phyloP scores from a whole-genome alignment of 176 grass and related monocot species.

The Rhynchospora pubera region DNA sequence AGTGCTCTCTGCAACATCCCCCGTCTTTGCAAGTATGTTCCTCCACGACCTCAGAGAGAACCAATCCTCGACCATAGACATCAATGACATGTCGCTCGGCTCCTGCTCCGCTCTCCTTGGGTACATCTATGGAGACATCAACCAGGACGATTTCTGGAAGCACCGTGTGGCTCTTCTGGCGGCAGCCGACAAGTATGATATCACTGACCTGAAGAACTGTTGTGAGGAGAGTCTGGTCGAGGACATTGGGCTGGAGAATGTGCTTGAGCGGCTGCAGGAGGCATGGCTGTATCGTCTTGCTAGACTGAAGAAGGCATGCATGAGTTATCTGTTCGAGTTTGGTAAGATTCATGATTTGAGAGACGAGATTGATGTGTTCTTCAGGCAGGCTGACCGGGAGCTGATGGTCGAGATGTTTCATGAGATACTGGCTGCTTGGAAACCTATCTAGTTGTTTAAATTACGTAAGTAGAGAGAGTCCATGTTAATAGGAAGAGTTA shows the following conservation, averaged over 20 bases:
- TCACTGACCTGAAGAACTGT: constrained; percentile 54
- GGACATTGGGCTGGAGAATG: constrained; percentile 60
- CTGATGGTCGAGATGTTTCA: constrained; percentile 90
- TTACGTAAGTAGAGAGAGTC: background rate
- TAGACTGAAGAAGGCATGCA: constrained; percentile 79
- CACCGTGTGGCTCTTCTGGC: constrained; percentile 55
- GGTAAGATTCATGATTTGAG: constrained; percentile 77
- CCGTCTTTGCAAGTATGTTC: constrained; percentile 87
- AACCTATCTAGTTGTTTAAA: constrained; percentile 33
- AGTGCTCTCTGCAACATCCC: constrained; percentile 48
- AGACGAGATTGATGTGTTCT: constrained; percentile 70
- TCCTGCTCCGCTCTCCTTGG: constrained; percentile 53
- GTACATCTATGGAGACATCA: constrained; percentile 69
- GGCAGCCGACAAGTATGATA: constrained; percentile 64
- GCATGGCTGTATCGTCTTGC: constrained; percentile 64
- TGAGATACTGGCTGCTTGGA: constrained; percentile 66
- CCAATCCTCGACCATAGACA: constrained; percentile 41
- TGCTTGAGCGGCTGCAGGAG: constrained; percentile 65
- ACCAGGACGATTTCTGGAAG: constrained; percentile 66
- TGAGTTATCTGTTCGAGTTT: constrained; percentile 73
- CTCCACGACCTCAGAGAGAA: constrained; percentile 70
- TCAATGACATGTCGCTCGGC: constrained; percentile 61
- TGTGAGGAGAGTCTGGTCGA: constrained; percentile 91
- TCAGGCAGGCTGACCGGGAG: constrained; percentile 53
- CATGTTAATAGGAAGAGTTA: too few relatives aligned